Percentiles rank a stretch among this genome's conserved stretches.
Conservation (phyloP, 2,329 filamentous ascomycete genomes). For the Exophiala xenobiotica region DNA sequence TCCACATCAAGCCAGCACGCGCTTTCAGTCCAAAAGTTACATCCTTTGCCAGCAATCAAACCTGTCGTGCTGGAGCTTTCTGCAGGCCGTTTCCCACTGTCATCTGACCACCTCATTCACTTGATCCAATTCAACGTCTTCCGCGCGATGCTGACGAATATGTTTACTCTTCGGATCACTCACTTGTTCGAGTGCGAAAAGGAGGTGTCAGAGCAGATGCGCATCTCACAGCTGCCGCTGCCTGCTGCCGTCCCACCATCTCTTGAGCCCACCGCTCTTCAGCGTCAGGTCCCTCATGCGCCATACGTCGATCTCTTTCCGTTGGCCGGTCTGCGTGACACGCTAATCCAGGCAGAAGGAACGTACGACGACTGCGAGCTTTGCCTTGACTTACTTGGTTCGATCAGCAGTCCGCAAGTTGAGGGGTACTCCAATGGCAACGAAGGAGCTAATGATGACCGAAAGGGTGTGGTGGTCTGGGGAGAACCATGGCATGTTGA, state of each 20-base stretch:
- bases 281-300: slow-evolving; percentile 30
- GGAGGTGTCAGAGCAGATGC: neutral
- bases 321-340: slow-evolving; percentile 30
- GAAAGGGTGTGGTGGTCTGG: slow-evolving; percentile 33
- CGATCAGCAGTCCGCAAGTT: neutral
- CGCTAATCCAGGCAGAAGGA: slow-evolving; percentile 23
- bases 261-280: slow-evolving; percentile 29
- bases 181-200: slow-evolving; percentile 2
- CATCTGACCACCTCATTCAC: slow-evolving; percentile 8
- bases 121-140: slow-evolving; percentile 13
- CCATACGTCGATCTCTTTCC: slow-evolving; percentile 37
- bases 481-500: slow-evolving; percentile 34
- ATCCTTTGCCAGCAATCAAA: neutral
- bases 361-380: slow-evolving; percentile 32
- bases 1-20: neutral
- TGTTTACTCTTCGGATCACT: slow-evolving; percentile 2
- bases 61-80: neutral
- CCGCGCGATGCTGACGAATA: slow-evolving; percentile 6
- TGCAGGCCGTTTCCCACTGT: slow-evolving; percentile 1
- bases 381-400: slow-evolving; percentile 28
- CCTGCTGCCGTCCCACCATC: slow-evolving; percentile 13
- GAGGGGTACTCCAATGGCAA: neutral
- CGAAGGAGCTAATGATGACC: neutral
- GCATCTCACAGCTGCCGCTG: neutral
- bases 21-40: neutral